Percentiles rank a stretch among this genome's conserved stretches.
Evolutionary conservation across 2,329 filamentous ascomycete species (phyloP).

Genomic region (Talaromyces rugulosus): DNA sequence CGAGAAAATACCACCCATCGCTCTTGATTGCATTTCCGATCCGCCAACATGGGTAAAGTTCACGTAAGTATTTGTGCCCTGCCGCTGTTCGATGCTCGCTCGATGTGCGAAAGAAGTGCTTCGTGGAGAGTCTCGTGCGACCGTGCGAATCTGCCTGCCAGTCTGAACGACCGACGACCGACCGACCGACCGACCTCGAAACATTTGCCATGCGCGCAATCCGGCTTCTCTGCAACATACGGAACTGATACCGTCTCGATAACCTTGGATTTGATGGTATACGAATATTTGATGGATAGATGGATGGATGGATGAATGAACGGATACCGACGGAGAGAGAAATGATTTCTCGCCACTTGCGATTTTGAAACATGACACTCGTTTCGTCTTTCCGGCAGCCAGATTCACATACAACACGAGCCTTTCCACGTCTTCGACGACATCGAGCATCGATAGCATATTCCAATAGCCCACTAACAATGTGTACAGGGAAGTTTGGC

Average conservation of each 20-base stretch:
- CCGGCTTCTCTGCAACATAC: background rate
- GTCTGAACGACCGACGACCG: background rate
- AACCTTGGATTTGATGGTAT: background rate
- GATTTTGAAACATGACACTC: background rate
- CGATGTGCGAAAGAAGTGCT: background rate
- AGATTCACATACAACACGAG: constrained; percentile 60
- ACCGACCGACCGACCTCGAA: background rate
- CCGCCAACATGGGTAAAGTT: constrained; percentile 14
- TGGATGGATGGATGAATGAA: background rate
- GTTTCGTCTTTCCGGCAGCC: constrained; percentile 39
- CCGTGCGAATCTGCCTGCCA: background rate
- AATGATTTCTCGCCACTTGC: background rate
- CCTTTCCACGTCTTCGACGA: background rate
- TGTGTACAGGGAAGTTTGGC: constrained; percentile 58
- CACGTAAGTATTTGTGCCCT: constrained; percentile 11
- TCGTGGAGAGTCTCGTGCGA: background rate
- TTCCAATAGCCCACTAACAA: background rate
- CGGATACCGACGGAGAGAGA: background rate
- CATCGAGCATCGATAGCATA: background rate
- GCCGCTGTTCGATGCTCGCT: background rate
- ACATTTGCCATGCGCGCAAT: background rate
- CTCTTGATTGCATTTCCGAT: constrained; percentile 6
- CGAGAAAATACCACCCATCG: background rate
- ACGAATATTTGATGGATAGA: background rate
- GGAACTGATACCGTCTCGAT: background rate